Evolutionary conservation across 352 stramenopile species (phyloP).

Genomic region (Lagenidium giganteum): DNA sequence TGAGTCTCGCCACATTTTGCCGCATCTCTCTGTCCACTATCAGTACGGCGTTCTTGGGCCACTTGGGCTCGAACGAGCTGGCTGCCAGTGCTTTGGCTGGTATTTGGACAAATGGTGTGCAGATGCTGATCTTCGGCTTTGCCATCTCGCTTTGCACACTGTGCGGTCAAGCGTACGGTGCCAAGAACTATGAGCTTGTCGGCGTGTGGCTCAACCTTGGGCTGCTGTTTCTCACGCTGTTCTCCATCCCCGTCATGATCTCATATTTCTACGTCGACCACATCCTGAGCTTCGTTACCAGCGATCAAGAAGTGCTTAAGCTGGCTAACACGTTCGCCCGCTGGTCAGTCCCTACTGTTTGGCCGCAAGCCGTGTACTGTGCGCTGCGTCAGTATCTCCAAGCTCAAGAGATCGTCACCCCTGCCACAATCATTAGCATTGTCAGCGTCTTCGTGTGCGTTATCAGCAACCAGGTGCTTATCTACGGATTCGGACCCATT

Average conservation of each 20-base stretch:
- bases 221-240: slow-evolving; percentile 22
- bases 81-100: slow-evolving; percentile 48
- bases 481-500: slow-evolving; percentile 51
- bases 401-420: slow-evolving; percentile 18
- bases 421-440: slow-evolving; percentile 17
- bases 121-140: slow-evolving; percentile 39
- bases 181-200: slow-evolving; percentile 26
- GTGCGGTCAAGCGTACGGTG: slow-evolving; percentile 31
- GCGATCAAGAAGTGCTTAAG: slow-evolving; percentile 13
- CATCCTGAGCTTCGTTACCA: slow-evolving; percentile 12
- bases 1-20: slow-evolving; percentile 62
- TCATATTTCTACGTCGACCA: slow-evolving; percentile 25
- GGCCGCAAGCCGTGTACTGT: slow-evolving; percentile 16
- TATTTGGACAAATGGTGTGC: slow-evolving; percentile 61
- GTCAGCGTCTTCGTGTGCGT: slow-evolving; percentile 44
- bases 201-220: slow-evolving; percentile 36
- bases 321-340: slow-evolving; percentile 13
- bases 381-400: slow-evolving; percentile 22
- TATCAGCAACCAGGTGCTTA: slow-evolving; percentile 53
- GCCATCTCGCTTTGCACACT: slow-evolving; percentile 21
- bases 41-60: slow-evolving; percentile 54
- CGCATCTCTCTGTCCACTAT: slow-evolving; percentile 62
- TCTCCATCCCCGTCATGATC: slow-evolving; percentile 30
- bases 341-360: slow-evolving; percentile 13
- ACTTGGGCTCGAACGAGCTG: slow-evolving; percentile 52